Evolutionary conservation across 495 filamentous ascomycete genomes (phyloP).

Genomic region (Xylaria longipes): DNA sequence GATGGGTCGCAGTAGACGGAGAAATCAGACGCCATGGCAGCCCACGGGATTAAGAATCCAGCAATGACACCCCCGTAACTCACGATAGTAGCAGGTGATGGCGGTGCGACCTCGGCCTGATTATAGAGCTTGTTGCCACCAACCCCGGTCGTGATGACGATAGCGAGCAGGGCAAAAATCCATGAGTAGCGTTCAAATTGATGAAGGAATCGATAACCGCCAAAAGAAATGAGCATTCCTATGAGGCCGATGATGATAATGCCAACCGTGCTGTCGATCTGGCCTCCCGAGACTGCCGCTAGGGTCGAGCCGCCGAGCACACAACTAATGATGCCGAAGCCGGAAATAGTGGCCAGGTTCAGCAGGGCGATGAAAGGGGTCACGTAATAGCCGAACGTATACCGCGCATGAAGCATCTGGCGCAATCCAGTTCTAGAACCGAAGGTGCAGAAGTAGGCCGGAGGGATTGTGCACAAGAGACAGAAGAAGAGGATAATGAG

Average conservation of each 20-base stretch:
- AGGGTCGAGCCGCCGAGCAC: constrained; percentile 46
- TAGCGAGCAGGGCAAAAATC: constrained; percentile 57
- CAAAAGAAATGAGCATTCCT: constrained; percentile 50
- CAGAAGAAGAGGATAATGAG: constrained; percentile 62
- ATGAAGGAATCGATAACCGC: constrained; percentile 59
- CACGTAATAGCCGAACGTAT: constrained; percentile 53
- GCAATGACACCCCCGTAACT: constrained; percentile 47
- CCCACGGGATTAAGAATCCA: constrained; percentile 51
- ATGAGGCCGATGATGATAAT: constrained; percentile 55
- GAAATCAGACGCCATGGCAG: constrained; percentile 49
- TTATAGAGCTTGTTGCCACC: constrained; percentile 49
- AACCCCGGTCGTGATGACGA: constrained; percentile 53
- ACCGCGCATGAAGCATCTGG: constrained; percentile 58
- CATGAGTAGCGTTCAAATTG: constrained; percentile 58
- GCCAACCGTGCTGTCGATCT: constrained; percentile 50
- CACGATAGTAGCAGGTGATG: constrained; percentile 34
- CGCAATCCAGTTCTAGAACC: constrained; percentile 56
- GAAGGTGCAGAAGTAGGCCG: constrained; percentile 58
- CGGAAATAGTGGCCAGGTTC: constrained; percentile 50
- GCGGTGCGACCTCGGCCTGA: constrained; percentile 33
- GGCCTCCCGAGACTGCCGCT: constrained; percentile 47
- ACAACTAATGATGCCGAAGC: constrained; percentile 45
- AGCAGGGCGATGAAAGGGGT: constrained; percentile 45
- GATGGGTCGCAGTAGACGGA: constrained; percentile 49
- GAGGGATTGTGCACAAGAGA: constrained; percentile 53